Conservation (phyloP, 1,139 yeast species). For the Yamadazyma atmosphaerica region DNA sequence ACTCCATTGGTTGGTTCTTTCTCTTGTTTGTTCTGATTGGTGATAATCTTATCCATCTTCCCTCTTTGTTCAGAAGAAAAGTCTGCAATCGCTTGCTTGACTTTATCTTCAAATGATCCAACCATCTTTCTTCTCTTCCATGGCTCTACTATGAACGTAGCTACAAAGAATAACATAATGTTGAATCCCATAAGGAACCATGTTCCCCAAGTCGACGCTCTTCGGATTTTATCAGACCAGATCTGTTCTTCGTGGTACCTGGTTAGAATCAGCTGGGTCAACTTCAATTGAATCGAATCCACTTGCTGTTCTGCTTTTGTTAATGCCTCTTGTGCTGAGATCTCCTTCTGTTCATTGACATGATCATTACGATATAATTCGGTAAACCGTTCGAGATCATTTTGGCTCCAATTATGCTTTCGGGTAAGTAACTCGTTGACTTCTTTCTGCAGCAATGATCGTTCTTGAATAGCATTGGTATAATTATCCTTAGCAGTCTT, state of each 20-base stretch:
- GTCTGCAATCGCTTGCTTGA: conserved; percentile 53
- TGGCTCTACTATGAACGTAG: conserved; percentile 89
- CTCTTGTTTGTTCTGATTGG: conserved; percentile 7
- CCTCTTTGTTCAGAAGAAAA: conserved; percentile 19
- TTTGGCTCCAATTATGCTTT: conserved; percentile 76
- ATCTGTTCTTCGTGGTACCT: conserved; percentile 96
- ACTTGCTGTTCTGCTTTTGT: conserved; percentile 60
- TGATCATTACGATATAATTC: conserved; percentile 80
- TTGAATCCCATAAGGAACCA: conserved; percentile 88
- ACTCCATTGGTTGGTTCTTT: neutral
- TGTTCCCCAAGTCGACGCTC: conserved; percentile 97
- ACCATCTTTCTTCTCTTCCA: conserved; percentile 86
- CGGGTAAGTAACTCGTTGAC: conserved; percentile 87
- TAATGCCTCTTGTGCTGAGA: conserved; percentile 49
- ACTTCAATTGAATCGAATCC: conserved; percentile 67
- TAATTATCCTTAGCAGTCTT: conserved; percentile 53
- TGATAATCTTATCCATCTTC: conserved; percentile 14
- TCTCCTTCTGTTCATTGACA: conserved; percentile 63
- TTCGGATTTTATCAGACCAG: conserved; percentile 94
- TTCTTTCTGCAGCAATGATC: conserved; percentile 78
- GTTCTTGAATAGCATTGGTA: conserved; percentile 59
- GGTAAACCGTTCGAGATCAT: conserved; percentile 83
- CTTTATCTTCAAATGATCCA: conserved; percentile 79
- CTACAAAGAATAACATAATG: conserved; percentile 70
- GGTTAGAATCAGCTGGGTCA: conserved; percentile 77